Evolutionary conservation across 331 rosid genomes (phyloP), one percentile per base, ranked within the genome.

Genomic region (Quercus tomentella): DNA sequence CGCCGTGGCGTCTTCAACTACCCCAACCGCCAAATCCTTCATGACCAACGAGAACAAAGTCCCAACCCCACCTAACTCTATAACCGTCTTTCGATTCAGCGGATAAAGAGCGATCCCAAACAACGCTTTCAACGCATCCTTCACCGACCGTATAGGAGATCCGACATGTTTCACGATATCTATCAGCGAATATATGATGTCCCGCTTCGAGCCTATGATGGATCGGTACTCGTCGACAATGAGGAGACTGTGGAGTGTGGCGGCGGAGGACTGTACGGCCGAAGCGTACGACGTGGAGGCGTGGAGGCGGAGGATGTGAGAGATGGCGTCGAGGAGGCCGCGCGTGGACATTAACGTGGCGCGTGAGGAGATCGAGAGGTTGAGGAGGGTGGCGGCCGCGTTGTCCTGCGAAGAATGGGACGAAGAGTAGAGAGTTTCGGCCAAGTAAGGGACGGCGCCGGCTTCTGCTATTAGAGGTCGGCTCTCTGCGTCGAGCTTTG

Each of bases 1-100:
- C 18, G 98, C 99, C 33, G 98, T 89, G 0, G 96, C 89, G n/a
- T 96, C 99, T 83, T 96, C 99, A 30, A 91, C 88, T 31, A 96
- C 83, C 58, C 99, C 99, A 0, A 86, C 81, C 58, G 92, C 77
- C 2, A 91, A 87, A 18, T 86, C 99, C 83, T 86, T 86, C 2
- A 83, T 69, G 0, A 91, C 80, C 3, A 91, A 56, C 0, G 89
- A 73, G 57, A 96, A 96, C 1, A 96, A 84, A 35, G 89, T 87
- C 11, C 93, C 87, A 15, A 91, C 88, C 8, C 71, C 94, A 18
- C 97, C 91, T 43, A 96, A 86, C 5, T 88, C 85, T 4, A 95
- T 66, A 84, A 91, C 62, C 1, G 93, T 82, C 10, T 62, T 17
- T 35, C 99, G 90, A 67, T 95, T 95, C 6, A 81, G 84, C 14